Evolutionary conservation across 2,329 filamentous ascomycete genomes (phyloP).

Genomic region (Fusarium irregulare): DNA sequence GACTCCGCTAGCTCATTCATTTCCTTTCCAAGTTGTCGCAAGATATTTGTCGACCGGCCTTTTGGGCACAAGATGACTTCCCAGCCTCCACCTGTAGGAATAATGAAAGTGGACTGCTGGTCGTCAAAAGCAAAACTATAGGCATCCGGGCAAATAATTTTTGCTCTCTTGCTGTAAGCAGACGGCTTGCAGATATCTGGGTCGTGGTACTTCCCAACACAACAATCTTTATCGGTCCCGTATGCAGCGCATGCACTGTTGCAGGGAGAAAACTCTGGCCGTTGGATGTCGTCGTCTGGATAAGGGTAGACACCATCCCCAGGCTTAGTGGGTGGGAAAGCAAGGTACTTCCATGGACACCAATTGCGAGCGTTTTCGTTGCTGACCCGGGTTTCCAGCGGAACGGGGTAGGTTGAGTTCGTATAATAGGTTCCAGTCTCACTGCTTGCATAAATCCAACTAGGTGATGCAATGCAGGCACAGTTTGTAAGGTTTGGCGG

Average conservation of each 20-base stretch:
- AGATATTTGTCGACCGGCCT: constrained; percentile 69
- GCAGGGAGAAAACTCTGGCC: constrained; percentile 81
- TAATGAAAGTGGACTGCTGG: constrained; percentile 68
- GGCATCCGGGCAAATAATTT: constrained; percentile 83
- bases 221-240: constrained; percentile 76
- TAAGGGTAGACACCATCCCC: constrained; percentile 84
- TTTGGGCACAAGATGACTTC: constrained; percentile 81
- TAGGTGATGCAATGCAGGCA: constrained; percentile 78
- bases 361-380: constrained; percentile 70
- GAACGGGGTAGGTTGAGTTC: constrained; percentile 73
- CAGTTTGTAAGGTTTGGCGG: constrained; percentile 82
- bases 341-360: constrained; percentile 85
- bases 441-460: constrained; percentile 67
- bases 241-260: constrained; percentile 80
- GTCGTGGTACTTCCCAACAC: constrained; percentile 74
- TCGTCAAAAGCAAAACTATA: constrained; percentile 81
- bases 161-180: constrained; percentile 75
- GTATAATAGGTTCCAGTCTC: constrained; percentile 68
- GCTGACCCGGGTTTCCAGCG: constrained; percentile 71
- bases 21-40: constrained; percentile 62
- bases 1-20: constrained; percentile 60
- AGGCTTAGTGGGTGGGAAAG: constrained; percentile 74
- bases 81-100: constrained; percentile 77
- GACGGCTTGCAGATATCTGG: constrained; percentile 73
- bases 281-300: constrained; percentile 77